Conservation (phyloP, 495 filamentous ascomycete species). For the Pyronema domesticum region DNA sequence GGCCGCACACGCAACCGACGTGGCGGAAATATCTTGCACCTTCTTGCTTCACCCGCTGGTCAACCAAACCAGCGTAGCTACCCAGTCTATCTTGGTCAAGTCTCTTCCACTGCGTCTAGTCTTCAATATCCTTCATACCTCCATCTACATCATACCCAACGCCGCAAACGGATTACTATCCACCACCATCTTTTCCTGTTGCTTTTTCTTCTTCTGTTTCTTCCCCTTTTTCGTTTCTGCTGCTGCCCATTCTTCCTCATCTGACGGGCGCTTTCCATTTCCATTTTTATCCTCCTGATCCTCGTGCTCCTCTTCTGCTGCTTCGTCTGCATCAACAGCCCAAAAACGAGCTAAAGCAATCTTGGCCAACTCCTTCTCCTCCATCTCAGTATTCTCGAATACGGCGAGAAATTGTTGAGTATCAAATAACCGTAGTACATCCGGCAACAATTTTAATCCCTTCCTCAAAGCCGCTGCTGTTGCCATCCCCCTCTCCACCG, state of each 20-base stretch:
- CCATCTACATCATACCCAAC: neutral
- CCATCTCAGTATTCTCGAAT: neutral
- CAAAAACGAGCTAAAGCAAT: neutral
- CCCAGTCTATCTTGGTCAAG: too few relatives aligned
- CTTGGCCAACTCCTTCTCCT: neutral
- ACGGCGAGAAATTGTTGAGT: neutral
- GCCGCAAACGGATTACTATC: conserved; percentile 12
- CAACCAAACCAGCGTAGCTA: too few relatives aligned
- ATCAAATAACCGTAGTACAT: neutral
- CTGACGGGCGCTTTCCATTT: neutral
- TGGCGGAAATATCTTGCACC: too few relatives aligned
- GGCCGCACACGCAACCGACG: too few relatives aligned
- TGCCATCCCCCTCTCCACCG: neutral
- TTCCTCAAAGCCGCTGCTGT: neutral
- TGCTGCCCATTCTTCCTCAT: neutral
- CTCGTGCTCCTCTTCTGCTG: neutral
- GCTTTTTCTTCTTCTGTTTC: neutral
- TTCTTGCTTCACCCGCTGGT: too few relatives aligned
- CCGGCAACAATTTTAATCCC: neutral
- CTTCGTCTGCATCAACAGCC: neutral
- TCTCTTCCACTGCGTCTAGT: neutral
- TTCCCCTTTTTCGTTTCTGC: neutral
- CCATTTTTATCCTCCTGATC: neutral
- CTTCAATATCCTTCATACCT: neutral
- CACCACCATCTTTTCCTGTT: neutral